Evolutionary conservation across 768 basidiomycete species (phyloP).

Genomic region (Suillus cothurnatus): DNA sequence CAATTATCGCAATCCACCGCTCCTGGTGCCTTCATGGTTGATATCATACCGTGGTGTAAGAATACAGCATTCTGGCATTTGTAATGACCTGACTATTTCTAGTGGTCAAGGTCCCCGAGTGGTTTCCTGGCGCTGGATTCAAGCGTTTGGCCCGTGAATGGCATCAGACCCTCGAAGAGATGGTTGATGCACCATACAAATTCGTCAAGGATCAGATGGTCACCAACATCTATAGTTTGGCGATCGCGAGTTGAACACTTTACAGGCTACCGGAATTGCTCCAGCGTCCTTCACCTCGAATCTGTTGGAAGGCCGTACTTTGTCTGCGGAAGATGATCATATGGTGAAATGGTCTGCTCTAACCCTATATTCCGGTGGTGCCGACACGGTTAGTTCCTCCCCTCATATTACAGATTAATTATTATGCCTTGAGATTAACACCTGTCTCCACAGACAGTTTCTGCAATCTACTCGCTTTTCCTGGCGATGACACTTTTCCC

Average conservation of each 20-base stretch:
- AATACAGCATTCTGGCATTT: constrained; percentile 7
- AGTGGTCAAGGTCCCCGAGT: constrained; percentile 53
- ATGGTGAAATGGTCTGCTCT: constrained; percentile 32
- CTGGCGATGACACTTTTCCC: constrained; percentile 62
- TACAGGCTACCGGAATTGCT: constrained; percentile 53
- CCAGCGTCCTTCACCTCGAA: constrained; percentile 57
- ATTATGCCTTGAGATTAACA: constrained; percentile 2
- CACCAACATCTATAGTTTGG: neutral
- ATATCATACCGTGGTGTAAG: constrained; percentile 47
- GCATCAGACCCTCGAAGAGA: constrained; percentile 53
- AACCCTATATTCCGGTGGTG: constrained; percentile 60
- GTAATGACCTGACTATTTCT: constrained; percentile 1
- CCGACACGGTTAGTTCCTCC: constrained; percentile 37
- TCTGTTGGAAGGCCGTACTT: constrained; percentile 39
- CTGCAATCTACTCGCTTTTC: constrained; percentile 61
- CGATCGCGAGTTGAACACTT: neutral
- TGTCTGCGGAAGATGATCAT: neutral
- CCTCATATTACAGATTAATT: neutral
- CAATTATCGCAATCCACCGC: constrained; percentile 52
- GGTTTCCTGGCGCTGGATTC: constrained; percentile 60
- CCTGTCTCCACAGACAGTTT: constrained; percentile 52
- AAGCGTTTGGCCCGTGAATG: constrained; percentile 53
- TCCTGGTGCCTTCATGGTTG: constrained; percentile 52
- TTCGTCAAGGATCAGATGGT: constrained; percentile 69
- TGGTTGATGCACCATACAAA: constrained; percentile 58